Conservation (phyloP, 305 asterid genomes). For the Solanum chacoense region DNA sequence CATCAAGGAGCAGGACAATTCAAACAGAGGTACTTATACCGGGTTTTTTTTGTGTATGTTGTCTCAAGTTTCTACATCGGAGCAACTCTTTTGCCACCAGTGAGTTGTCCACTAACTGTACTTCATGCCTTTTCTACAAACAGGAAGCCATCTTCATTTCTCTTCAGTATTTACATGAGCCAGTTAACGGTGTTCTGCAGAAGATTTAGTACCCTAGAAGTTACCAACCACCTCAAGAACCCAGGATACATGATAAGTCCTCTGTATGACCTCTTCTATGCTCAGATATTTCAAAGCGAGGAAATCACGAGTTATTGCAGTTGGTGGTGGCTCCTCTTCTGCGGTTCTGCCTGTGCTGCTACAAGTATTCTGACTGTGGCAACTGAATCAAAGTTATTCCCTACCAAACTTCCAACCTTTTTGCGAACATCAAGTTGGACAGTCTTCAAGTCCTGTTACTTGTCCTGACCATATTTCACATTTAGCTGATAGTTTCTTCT, state of each 20-base stretch:
- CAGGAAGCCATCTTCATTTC: slow-evolving; percentile 87
- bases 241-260: background rate
- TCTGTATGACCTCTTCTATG: background rate
- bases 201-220: slow-evolving; percentile 25
- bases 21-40: slow-evolving; percentile 55
- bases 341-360: background rate
- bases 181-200: slow-evolving; percentile 34
- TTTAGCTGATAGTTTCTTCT: background rate
- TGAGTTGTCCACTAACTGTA: background rate
- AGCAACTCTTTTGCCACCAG: background rate
- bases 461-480: background rate
- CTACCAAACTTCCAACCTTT: background rate
- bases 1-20: slow-evolving; percentile 94
- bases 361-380: background rate
- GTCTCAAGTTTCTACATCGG: background rate
- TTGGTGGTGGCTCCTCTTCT: background rate
- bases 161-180: slow-evolving; percentile 90
- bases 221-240: background rate
- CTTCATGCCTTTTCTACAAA: background rate
- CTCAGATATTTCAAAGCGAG: background rate
- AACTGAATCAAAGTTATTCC: background rate
- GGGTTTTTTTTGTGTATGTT: background rate
- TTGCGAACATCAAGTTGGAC: background rate
- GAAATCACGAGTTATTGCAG: background rate
- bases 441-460: background rate